A percentile compares a stretch with the other conserved stretches of the same genome.
Conservation (phyloP, 805 yeast genomes). For the Saturnispora gosingensis region DNA sequence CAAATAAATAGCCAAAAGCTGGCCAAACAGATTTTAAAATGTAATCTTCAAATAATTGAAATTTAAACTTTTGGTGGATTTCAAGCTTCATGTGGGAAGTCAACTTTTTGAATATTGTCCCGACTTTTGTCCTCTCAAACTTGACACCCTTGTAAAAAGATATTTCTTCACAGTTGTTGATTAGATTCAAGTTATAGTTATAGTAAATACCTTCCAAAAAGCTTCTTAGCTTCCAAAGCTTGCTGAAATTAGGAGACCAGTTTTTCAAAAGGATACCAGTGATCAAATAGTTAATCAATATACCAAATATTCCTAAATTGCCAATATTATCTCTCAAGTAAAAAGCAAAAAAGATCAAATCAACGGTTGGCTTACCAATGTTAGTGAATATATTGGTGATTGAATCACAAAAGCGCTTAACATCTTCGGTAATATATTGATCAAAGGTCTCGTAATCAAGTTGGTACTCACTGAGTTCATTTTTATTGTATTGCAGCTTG, state of each 20-base stretch:
- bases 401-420: slow-evolving; percentile 70
- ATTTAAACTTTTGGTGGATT: slow-evolving; percentile 52
- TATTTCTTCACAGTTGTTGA: slow-evolving; percentile 85
- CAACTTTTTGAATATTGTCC: slow-evolving; percentile 47
- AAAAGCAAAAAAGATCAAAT: slow-evolving; percentile 71
- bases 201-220: slow-evolving; percentile 83
- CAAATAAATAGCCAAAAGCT: slow-evolving; percentile 85
- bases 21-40: slow-evolving; percentile 90
- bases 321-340: slow-evolving; percentile 83
- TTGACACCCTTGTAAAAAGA: slow-evolving; percentile 87
- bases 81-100: slow-evolving; percentile 27
- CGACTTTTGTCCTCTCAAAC: slow-evolving; percentile 63
- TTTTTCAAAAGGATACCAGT: slow-evolving; percentile 69
- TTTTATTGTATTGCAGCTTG: slow-evolving; percentile 57
- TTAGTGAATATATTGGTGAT: slow-evolving; percentile 77
- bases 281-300: slow-evolving; percentile 67
- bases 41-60: slow-evolving; percentile 74
- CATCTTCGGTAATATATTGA: slow-evolving; percentile 79
- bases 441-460: slow-evolving; percentile 57
- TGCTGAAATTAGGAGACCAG: slow-evolving; percentile 80
- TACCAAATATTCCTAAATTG: slow-evolving; percentile 73
- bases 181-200: slow-evolving; percentile 75
- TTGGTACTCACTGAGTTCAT: slow-evolving; percentile 25
- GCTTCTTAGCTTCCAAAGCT: slow-evolving; percentile 61
- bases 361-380: slow-evolving; percentile 87